A percentile compares a stretch with the other conserved stretches of the same genome.
These are phyloP conservation scores for Phytophthora multivora DNA, from an alignment of 352 stramenopile genomes.

Conservation along the genomic window DNA sequence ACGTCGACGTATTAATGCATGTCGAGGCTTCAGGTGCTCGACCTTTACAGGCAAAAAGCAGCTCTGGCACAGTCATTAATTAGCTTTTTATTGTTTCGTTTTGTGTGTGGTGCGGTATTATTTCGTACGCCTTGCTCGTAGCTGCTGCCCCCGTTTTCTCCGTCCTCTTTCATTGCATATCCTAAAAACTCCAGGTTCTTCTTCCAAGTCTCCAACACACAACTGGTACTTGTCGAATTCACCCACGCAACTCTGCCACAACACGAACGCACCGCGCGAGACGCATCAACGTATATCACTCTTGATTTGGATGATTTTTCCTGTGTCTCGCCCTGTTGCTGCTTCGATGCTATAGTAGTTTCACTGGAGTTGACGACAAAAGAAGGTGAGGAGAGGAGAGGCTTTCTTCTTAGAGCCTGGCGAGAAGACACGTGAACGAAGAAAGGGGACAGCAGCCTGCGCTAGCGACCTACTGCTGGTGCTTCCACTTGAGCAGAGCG, in stretches of 20 bases:
- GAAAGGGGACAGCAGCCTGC: background rate
- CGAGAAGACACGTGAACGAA: slow-evolving; percentile 3
- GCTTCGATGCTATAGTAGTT: slow-evolving; percentile 10
- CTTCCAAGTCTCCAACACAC: background rate
- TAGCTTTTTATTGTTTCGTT: slow-evolving; percentile 38
- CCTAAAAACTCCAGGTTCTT: background rate
- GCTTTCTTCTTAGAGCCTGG: slow-evolving; percentile 5
- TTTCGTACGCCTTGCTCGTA: slow-evolving; percentile 10
- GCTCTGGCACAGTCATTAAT: slow-evolving; percentile 28
- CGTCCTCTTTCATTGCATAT: background rate
- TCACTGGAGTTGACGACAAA: background rate
- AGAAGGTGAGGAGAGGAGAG: background rate
- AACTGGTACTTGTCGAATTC: too few relatives aligned
- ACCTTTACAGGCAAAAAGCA: slow-evolving; percentile 8
- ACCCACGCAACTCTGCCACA: background rate
- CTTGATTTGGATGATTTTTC: slow-evolving; percentile 18
- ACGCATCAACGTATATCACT: slow-evolving; percentile 2
- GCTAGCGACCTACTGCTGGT: slow-evolving; percentile 72
- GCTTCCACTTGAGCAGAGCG: slow-evolving; percentile 90
- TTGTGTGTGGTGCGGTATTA: slow-evolving; percentile 13
- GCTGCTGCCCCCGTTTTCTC: slow-evolving; percentile 12
- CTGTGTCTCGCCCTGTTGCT: slow-evolving; percentile 17
- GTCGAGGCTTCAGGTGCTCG: too few relatives aligned
- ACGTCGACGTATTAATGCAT: background rate
- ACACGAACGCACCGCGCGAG: slow-evolving; percentile 11